Evolutionary conservation across 2,329 filamentous ascomycete species (phyloP).

Genomic region (Hypomyces perniciosus): DNA sequence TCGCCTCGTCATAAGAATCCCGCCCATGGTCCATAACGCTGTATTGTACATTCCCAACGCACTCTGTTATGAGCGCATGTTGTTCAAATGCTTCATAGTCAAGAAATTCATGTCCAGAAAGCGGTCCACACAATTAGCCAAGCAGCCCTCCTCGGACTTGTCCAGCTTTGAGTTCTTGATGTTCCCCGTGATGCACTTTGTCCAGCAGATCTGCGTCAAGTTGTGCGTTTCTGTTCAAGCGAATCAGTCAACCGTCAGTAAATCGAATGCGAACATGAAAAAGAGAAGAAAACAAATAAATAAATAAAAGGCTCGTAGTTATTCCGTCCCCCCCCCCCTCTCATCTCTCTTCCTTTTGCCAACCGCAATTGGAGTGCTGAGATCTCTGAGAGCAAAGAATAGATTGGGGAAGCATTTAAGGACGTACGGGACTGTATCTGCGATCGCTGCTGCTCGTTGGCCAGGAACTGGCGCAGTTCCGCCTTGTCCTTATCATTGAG

Average conservation of each 20-base stretch:
- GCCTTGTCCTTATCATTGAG: slow-evolving; percentile 78
- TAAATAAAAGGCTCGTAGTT: neutral
- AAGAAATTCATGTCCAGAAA: slow-evolving; percentile 85
- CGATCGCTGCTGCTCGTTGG: slow-evolving; percentile 81
- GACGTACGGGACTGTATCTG: slow-evolving; percentile 54
- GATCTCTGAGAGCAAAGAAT: no score
- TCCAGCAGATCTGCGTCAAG: slow-evolving; percentile 77
- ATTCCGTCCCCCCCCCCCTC: neutral
- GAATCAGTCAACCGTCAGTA: slow-evolving; percentile 10
- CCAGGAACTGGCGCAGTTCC: slow-evolving; percentile 80
- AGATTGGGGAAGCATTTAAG: slow-evolving; percentile 8
- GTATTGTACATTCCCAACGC: slow-evolving; percentile 3
- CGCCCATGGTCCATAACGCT: neutral
- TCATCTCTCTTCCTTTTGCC: neutral
- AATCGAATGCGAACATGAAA: neutral
- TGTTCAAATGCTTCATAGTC: slow-evolving; percentile 79
- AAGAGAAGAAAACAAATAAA: neutral
- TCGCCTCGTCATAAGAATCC: neutral
- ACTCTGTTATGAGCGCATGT: slow-evolving; percentile 33
- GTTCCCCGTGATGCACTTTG: slow-evolving; percentile 76
- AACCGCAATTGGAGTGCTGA: no score
- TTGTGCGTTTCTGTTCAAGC: slow-evolving; percentile 43
- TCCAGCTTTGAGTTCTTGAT: slow-evolving; percentile 71
- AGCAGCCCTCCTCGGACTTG: slow-evolving; percentile 70
- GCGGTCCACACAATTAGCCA: slow-evolving; percentile 88